Conservation (phyloP, 2,329 filamentous ascomycete species). For the Coniochaeta hoffmannii region DNA sequence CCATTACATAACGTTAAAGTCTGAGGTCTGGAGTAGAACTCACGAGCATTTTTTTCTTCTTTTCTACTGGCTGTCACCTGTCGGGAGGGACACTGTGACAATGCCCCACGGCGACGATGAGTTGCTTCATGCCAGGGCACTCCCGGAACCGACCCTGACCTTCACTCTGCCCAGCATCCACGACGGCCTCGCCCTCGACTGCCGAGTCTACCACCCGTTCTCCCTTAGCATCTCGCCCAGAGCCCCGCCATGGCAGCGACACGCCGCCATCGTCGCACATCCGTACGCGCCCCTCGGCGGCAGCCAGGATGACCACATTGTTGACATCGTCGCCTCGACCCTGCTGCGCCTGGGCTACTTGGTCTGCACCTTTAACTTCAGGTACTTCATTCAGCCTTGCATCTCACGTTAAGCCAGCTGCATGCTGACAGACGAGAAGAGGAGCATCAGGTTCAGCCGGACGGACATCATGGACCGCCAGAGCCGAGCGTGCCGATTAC, state of each 20-base stretch:
- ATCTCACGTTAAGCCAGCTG: background rate
- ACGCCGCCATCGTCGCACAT: slow-evolving; percentile 68
- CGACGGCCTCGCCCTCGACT: slow-evolving; percentile 68
- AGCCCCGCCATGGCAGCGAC: slow-evolving; percentile 34
- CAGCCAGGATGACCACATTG: slow-evolving; percentile 72
- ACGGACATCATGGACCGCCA: slow-evolving; percentile 79
- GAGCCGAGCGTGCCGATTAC: slow-evolving; percentile 76
- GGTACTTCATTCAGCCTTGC: slow-evolving; percentile 44
- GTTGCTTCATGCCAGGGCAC: slow-evolving; percentile 28
- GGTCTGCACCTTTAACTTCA: slow-evolving; percentile 87
- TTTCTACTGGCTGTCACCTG: background rate
- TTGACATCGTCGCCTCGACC: slow-evolving; percentile 56
- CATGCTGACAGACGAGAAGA: slow-evolving; percentile 34
- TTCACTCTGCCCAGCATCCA: slow-evolving; percentile 81
- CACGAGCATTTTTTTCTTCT: background rate
- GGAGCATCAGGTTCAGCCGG: slow-evolving; percentile 70
- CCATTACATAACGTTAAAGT: too few relatives aligned
- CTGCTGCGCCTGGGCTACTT: slow-evolving; percentile 65
- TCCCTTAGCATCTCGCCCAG: slow-evolving; percentile 28
- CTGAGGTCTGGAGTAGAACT: too few relatives aligned
- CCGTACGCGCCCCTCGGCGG: slow-evolving; percentile 88
- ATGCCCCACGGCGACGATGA: slow-evolving; percentile 1
- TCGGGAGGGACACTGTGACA: background rate
- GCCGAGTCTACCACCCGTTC: slow-evolving; percentile 70
- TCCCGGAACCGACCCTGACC: slow-evolving; percentile 50